Evolutionary conservation across 1,139 yeast species (phyloP), one percentile per base, ranked within the genome.

Genomic region (Scheffersomyces parashehatae): DNA sequence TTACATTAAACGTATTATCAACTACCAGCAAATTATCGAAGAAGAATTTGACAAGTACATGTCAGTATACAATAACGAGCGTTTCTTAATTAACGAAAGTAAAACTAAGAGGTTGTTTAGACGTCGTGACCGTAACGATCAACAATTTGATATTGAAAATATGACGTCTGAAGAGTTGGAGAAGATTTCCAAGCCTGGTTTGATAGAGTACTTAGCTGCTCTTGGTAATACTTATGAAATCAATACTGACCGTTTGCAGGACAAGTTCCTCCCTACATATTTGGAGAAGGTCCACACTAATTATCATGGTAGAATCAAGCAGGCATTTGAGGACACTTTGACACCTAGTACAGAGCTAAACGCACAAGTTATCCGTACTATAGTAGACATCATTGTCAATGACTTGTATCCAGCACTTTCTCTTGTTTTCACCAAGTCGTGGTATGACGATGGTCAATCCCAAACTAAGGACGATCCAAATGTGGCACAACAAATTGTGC

Each of bases 211-310:
- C 61, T 69, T 88, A 44, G 79, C 88, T 28, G 96, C 97, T 0
- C 74, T 88, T 30, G 95, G 95, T 3, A 90, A 90, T 49, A 71
- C 79, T 48, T 95, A 87, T 62, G 97, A 89, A 62, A 86, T 89
- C 66, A 82, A 87, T 53, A 87, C 91, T 15, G 95, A 93, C 20
- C 83, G 87, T 50, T 79, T 87, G 49, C 82, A 87, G 28, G 95
- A 88, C 47, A 87, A 86, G 36, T 82, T 89, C 42, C 74, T 85
- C 20, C 81, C 83, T 12, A 80, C 77, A 44, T 83, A 86, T 59
- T 75, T 81, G 28, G 79, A 77, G 3, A 75, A 83, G 56, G 91
- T 89, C 11, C 85, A 87, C 38, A 74, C 82, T 41, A 79, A 73
- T 44, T 86, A 86, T 62, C 81, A 81, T 45, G 68, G 68, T 4